These are phyloP conservation scores for Aspergillus pseudoterreus DNA, from an alignment of 2,329 filamentous ascomycete species.

Conservation along the genomic window DNA sequence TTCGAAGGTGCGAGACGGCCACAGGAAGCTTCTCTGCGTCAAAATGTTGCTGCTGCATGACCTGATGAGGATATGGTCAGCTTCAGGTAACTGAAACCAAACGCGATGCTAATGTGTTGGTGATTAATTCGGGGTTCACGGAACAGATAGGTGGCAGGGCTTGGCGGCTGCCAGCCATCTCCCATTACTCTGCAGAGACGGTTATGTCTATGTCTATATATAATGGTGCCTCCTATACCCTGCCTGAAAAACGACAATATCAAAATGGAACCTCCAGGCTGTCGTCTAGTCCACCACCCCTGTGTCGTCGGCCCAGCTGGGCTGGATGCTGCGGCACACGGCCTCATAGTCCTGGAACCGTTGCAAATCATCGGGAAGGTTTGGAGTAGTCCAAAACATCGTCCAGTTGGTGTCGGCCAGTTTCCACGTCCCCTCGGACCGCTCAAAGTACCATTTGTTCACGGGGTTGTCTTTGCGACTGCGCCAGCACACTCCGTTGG, in stretches of 20 bases:
- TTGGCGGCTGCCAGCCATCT: no score
- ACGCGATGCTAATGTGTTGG: no score
- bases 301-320: constrained; percentile 46
- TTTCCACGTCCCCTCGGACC: constrained; percentile 78
- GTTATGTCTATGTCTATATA: background rate
- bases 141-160: no score
- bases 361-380: constrained; percentile 52
- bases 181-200: no score
- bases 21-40: no score
- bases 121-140: no score
- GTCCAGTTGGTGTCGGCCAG: constrained; percentile 82
- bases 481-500: constrained; percentile 85
- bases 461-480: constrained; percentile 89
- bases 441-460: constrained; percentile 99
- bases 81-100: no score
- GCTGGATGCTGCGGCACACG: constrained; percentile 63
- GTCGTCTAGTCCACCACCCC: constrained; percentile 50
- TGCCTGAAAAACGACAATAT: no score
- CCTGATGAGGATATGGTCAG: no score
- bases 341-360: constrained; percentile 67
- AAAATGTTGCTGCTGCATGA: no score
- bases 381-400: constrained; percentile 94
- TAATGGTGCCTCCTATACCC: background rate
- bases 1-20: no score
- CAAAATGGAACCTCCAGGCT: no score